Percentiles rank a stretch among this genome's conserved stretches.
Conservation (phyloP, 1,284 basidiomycete genomes). For the Grifola frondosa region DNA sequence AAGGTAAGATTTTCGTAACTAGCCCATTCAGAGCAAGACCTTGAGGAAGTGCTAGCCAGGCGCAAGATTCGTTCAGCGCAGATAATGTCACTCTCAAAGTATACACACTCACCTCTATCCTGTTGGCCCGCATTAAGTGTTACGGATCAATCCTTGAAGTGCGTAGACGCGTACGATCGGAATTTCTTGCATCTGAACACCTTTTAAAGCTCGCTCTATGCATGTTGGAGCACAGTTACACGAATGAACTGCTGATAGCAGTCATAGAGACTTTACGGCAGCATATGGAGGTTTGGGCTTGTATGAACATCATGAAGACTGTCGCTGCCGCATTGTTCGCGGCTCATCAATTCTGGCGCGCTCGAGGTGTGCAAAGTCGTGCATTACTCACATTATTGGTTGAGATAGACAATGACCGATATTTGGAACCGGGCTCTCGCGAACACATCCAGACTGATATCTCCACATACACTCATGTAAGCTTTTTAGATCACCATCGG, state of each 20-base stretch:
- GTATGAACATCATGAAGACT: slow-evolving; percentile 60
- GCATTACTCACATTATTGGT: slow-evolving; percentile 58
- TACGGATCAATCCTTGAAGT: slow-evolving; percentile 71
- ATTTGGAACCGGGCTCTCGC: slow-evolving; percentile 53
- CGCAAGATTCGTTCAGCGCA: slow-evolving; percentile 2
- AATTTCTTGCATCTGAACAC: slow-evolving; percentile 1
- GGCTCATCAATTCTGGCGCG: slow-evolving; percentile 62
- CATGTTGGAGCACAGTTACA: slow-evolving; percentile 50
- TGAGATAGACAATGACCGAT: slow-evolving; percentile 59
- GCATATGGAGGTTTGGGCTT: slow-evolving; percentile 70
- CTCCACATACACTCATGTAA: slow-evolving; percentile 56
- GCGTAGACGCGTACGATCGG: slow-evolving; percentile 19
- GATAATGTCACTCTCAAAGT: slow-evolving; percentile 32
- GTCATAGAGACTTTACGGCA: slow-evolving; percentile 67
- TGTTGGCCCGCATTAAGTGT: slow-evolving; percentile 61
- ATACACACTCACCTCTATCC: slow-evolving; percentile 58
- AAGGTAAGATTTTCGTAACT: slow-evolving; percentile 35
- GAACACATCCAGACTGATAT: slow-evolving; percentile 61
- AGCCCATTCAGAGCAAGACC: background rate
- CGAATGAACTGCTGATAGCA: slow-evolving; percentile 52
- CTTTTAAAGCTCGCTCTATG: slow-evolving; percentile 54
- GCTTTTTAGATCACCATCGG: slow-evolving; percentile 14
- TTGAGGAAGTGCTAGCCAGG: slow-evolving; percentile 6
- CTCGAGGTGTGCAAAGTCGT: slow-evolving; percentile 61
- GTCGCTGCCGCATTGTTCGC: slow-evolving; percentile 61